Conservation (phyloP, 2,329 filamentous ascomycete genomes). For the Mariannaea elegans region DNA sequence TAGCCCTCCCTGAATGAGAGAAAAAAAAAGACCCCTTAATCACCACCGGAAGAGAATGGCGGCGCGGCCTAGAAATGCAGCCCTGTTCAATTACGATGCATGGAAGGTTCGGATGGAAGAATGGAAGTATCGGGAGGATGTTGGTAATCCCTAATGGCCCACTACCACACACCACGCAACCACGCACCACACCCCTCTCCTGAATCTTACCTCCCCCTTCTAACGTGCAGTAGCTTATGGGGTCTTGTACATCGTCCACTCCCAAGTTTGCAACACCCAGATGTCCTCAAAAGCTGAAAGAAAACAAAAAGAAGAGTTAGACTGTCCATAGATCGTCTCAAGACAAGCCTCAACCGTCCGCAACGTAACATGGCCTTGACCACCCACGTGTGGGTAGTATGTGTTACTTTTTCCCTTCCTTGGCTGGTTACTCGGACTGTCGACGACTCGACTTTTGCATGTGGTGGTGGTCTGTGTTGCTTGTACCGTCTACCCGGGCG, state of each 20-base stretch:
- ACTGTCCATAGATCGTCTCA: background rate
- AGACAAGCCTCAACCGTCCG: constrained; percentile 6
- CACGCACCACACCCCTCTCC: background rate
- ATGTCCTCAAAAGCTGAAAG: background rate
- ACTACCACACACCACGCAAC: background rate
- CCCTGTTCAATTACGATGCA: constrained; percentile 14
- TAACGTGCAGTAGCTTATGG: background rate
- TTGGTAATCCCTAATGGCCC: background rate
- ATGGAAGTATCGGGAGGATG: constrained; percentile 19
- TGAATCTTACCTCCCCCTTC: background rate
- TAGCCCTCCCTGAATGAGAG: too few species aligned
- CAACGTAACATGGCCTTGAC: constrained; percentile 28
- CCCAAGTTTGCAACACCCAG: background rate
- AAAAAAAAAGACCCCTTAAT: too few species aligned
- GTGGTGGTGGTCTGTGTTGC: background rate
- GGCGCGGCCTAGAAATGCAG: constrained; percentile 10
- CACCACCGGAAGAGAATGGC: background rate
- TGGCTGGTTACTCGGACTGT: background rate
- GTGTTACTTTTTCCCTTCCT: background rate
- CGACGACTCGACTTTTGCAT: background rate
- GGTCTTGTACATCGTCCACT: background rate
- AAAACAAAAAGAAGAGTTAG: background rate
- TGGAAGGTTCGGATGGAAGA: constrained; percentile 21
- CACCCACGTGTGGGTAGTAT: background rate
- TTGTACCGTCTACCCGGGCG: background rate